A percentile compares a stretch with the other conserved stretches of the same genome.
phyloP scores from a whole-genome alignment of 768 basidiomycete genomes.

The Tephrocybe sp. region DNA sequence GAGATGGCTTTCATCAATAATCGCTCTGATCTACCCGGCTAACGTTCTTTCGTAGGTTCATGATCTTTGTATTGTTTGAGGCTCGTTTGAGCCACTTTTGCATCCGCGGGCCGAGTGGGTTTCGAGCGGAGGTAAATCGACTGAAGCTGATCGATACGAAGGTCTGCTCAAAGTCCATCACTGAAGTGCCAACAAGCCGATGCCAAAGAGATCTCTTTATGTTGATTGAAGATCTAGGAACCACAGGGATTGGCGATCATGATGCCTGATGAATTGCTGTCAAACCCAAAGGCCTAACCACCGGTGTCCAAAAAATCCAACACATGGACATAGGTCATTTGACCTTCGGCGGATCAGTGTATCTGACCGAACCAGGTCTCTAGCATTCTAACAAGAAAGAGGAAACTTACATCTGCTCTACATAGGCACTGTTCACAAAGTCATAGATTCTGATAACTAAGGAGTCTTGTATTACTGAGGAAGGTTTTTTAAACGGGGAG shows the following conservation, averaged over 20 bases:
- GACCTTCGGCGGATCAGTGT: conserved; percentile 17
- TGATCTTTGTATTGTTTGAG: not conserved
- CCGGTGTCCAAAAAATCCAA: no score
- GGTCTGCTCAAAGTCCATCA: conserved; percentile 8
- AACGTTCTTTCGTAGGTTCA: not conserved
- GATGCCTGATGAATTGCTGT: conserved; percentile 14
- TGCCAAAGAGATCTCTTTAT: conserved; percentile 3
- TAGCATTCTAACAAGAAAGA: no score
- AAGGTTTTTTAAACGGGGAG: no score
- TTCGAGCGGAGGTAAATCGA: conserved; percentile 7
- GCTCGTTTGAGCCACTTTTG: not conserved
- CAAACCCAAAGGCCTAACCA: no score
- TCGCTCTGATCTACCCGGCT: not conserved
- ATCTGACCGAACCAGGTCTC: not conserved
- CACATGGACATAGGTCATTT: conserved; percentile 17
- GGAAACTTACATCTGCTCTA: no score
- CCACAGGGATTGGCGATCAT: conserved; percentile 17
- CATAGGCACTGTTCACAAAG: no score
- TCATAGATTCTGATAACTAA: no score
- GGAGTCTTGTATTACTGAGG: no score
- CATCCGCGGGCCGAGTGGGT: not conserved
- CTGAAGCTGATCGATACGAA: not conserved
- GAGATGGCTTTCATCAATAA: not conserved
- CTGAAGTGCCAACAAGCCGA: conserved; percentile 11
- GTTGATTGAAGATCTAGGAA: conserved; percentile 15